Percentiles rank a stretch among this genome's conserved stretches.
These are phyloP conservation scores for Tulasnella sp. DNA, from an alignment of 768 basidiomycete genomes.

Conservation along the genomic window DNA sequence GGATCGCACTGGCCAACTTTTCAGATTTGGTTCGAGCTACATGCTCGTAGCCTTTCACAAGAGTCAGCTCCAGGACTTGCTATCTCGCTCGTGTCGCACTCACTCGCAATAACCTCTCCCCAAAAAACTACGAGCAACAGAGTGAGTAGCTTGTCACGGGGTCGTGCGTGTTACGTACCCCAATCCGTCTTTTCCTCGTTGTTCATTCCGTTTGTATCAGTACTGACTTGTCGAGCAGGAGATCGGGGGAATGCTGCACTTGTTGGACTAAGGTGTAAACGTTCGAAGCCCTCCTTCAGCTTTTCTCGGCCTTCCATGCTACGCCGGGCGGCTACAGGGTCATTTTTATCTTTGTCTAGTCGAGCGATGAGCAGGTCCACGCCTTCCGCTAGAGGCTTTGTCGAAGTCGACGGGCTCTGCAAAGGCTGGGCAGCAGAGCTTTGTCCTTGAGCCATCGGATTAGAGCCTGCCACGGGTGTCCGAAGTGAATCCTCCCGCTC, in stretches of 20 bases:
- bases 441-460: constrained; percentile 20
- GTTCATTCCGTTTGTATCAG: background rate
- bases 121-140: constrained; percentile 58
- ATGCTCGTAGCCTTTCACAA: constrained; percentile 59
- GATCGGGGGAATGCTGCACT: background rate
- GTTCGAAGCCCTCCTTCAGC: constrained; percentile 64
- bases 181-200: constrained; percentile 52
- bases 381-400: constrained; percentile 42
- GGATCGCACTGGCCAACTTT: constrained; percentile 77
- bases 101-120: constrained; percentile 86
- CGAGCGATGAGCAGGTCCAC: constrained; percentile 44
- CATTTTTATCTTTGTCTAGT: constrained; percentile 36
- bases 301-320: constrained; percentile 51
- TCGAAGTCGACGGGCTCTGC: constrained; percentile 36
- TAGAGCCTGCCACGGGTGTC: constrained; percentile 21
- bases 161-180: constrained; percentile 37
- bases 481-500: background rate
- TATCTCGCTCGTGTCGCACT: constrained; percentile 16
- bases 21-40: constrained; percentile 73
- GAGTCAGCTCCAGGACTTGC: constrained; percentile 11
- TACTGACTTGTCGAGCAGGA: background rate
- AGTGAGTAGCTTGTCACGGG: background rate
- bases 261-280: constrained; percentile 38
- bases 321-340: constrained; percentile 31
- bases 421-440: constrained; percentile 20